Percentiles rank a stretch among this genome's conserved stretches.
Conservation (phyloP, 306 rosid genomes). For the Sechiopsis laciniata region DNA sequence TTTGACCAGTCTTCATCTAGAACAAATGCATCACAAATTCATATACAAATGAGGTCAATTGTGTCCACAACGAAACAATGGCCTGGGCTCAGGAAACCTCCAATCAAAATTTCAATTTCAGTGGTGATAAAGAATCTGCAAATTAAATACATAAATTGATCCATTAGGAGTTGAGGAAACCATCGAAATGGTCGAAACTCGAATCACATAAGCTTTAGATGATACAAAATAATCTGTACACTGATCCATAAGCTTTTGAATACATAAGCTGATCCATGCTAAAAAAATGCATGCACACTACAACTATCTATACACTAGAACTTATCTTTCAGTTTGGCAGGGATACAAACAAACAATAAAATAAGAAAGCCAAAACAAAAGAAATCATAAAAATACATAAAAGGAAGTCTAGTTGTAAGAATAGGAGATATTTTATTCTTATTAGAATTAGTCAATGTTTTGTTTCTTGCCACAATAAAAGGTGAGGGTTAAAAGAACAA, state of each 20-base stretch:
- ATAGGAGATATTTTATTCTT: not conserved
- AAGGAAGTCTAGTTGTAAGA: not conserved
- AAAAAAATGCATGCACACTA: not conserved
- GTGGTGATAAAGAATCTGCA: slow-evolving; percentile 17
- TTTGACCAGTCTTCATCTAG: slow-evolving; percentile 69
- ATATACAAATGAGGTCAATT: slow-evolving; percentile 27
- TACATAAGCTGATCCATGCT: not conserved
- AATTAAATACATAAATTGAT: not conserved
- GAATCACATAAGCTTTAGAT: not conserved
- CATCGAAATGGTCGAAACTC: not conserved
- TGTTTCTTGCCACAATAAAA: slow-evolving; percentile 3
- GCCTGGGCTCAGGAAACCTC: not conserved
- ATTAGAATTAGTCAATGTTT: not conserved
- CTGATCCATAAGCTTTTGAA: too few species aligned
- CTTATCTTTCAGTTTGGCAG: slow-evolving; percentile 9
- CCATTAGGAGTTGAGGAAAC: not conserved
- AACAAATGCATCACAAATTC: slow-evolving; percentile 37
- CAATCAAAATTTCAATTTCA: not conserved
- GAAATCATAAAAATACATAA: not conserved
- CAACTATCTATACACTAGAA: not conserved
- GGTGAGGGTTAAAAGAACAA: not conserved
- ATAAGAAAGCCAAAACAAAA: not conserved
- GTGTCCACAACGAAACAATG: slow-evolving; percentile 7
- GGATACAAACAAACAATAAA: not conserved
- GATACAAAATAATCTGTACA: not conserved